Evolutionary conservation across 306 rosid species (phyloP).

Genomic region (Vigna unguiculata): DNA sequence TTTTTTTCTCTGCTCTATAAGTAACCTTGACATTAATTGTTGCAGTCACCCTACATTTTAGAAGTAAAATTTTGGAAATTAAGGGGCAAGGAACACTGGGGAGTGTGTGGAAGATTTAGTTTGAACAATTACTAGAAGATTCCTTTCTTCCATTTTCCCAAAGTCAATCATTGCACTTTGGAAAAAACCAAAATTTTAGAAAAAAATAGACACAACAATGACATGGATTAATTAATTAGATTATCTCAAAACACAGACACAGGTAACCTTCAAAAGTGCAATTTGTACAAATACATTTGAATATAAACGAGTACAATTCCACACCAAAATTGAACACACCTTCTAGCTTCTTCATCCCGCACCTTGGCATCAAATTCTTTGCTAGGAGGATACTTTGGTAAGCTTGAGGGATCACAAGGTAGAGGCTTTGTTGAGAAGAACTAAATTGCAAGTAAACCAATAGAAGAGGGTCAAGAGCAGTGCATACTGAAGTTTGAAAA

Average conservation of each 20-base stretch:
- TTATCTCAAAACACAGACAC: neutral
- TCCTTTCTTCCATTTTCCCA: neutral
- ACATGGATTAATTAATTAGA: neutral
- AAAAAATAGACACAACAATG: constrained; percentile 9
- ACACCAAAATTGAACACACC: constrained; percentile 55
- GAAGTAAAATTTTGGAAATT: too few species aligned
- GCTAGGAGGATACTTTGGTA: constrained; percentile 99
- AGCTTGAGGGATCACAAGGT: constrained; percentile 95
- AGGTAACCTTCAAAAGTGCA: constrained; percentile 16
- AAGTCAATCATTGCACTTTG: neutral
- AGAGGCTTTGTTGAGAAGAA: constrained; percentile 88
- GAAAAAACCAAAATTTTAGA: neutral
- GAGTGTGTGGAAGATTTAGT: neutral
- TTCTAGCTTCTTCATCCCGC: constrained; percentile 96
- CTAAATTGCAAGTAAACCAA: constrained; percentile 52
- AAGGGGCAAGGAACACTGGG: neutral
- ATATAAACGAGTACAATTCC: constrained; percentile 24
- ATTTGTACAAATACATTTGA: constrained; percentile 5
- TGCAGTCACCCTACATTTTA: neutral
- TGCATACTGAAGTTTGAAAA: constrained; percentile 27
- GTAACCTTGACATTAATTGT: neutral
- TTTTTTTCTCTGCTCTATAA: neutral
- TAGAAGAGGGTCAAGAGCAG: constrained; percentile 36
- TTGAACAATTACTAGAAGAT: constrained; percentile 3
- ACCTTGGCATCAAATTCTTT: constrained; percentile 98